Evolutionary conservation across 2,329 filamentous ascomycete species (phyloP), one percentile per base, ranked within the genome.

Genomic region (Penicillium palitans): DNA sequence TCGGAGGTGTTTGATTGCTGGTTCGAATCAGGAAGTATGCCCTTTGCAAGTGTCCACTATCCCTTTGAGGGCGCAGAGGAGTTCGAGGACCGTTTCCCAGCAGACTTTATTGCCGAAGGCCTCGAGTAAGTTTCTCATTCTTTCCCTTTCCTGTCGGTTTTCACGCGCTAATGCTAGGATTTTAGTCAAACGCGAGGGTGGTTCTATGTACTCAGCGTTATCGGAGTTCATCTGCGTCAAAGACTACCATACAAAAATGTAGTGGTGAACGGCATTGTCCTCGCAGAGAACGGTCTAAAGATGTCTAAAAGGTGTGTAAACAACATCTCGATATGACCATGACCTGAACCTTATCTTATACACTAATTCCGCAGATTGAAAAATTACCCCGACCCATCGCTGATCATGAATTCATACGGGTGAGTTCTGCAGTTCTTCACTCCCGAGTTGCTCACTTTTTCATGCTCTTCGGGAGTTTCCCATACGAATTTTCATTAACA

Each of bases 1-100:
- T 88, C 91, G 52, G 92, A 96, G 73, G 91, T 97, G 5, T 96
- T 97, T 68, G 93, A 97, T 77, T 97, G 93, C 73, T 97, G 93
- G 92, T 96, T 96, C 63, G 93, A 97, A 76, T 96, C 92, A 44
- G 93, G 93, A 60, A 93, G 90, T 72, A 97, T 97, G 93, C 93
- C 93, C 2, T 97, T 96, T 72, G 90, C 91, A 42, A 92, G 89
- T 65, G 86, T 90, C 62, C 93, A 97, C 74, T 97, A 96, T 72
- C 93, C 93, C 7, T 97, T 97, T 71, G 90, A 93, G 76, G 95
- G 95, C 70, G 85, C 87, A 66, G 90, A 93, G 10, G 84, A 87
- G 59, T 93, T 96, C 63, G 83, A 92, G 66, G 84, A 87, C 63
- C 87, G 85, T 2, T 96, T 96, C 79, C 93, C 93, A 0, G 93